Conservation (phyloP, 2,329 filamentous ascomycete genomes). For the Fusarium napiforme region DNA sequence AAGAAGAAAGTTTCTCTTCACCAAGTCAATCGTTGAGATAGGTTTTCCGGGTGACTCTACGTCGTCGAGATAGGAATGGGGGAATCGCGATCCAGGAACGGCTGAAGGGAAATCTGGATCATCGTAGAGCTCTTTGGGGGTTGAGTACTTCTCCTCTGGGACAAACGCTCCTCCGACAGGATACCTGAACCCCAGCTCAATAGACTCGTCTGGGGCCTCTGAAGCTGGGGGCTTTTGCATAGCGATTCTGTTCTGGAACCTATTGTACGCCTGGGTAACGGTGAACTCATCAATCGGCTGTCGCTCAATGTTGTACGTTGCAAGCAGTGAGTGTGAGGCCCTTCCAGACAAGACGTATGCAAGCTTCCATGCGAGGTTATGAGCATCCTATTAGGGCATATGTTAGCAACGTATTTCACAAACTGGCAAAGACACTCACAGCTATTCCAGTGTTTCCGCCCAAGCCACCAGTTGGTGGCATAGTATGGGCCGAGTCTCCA, state of each 20-base stretch:
- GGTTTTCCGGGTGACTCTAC: fast-evolving
- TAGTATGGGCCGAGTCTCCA: not conserved
- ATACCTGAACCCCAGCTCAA: not conserved
- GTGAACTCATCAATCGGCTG: not conserved
- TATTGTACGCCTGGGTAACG: not conserved
- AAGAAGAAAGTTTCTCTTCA: not conserved
- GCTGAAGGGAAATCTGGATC: not conserved
- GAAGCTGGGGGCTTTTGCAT: not conserved
- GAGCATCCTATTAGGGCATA: not conserved
- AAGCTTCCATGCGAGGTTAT: not conserved
- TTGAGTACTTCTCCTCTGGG: not conserved
- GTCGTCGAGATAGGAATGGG: not conserved
- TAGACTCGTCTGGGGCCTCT: not conserved
- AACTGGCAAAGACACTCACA: too few relatives aligned
- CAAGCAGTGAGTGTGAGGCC: not conserved
- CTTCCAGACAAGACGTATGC: not conserved
- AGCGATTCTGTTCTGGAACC: not conserved
- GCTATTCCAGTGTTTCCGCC: not conserved
- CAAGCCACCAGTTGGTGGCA: not conserved
- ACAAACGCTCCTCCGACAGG: not conserved
- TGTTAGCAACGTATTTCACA: not conserved
- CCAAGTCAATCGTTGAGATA: not conserved
- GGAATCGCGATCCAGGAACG: not conserved
- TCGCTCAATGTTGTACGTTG: not conserved
- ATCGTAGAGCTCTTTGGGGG: not conserved